Conservation (phyloP, 352 stramenopile genomes). For the Pythium graminicola region DNA sequence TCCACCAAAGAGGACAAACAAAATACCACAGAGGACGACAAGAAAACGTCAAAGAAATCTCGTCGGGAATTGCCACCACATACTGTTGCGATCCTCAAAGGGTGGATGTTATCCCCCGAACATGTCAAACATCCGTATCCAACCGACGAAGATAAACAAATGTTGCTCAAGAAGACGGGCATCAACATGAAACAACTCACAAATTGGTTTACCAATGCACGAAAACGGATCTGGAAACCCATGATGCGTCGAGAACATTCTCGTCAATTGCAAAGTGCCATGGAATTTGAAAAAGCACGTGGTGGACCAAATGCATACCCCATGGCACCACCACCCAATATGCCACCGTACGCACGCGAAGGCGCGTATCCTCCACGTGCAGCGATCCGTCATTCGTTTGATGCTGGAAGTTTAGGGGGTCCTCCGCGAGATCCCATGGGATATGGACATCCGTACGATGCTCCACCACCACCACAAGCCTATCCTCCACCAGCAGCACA, state of each 20-base stretch:
- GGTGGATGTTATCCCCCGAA: slow-evolving; percentile 85
- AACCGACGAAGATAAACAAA: slow-evolving; percentile 88
- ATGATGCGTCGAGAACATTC: slow-evolving; percentile 85
- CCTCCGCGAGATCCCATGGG: slow-evolving; percentile 10
- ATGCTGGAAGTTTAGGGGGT: slow-evolving; percentile 47
- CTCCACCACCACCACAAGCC: background rate
- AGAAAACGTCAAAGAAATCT: slow-evolving; percentile 65
- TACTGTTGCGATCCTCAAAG: slow-evolving; percentile 80
- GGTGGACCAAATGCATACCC: slow-evolving; percentile 24
- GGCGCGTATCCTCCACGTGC: slow-evolving; percentile 36
- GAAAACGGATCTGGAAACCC: slow-evolving; percentile 87
- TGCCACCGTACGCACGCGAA: slow-evolving; percentile 24
- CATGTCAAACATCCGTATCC: slow-evolving; percentile 88
- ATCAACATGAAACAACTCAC: slow-evolving; percentile 91
- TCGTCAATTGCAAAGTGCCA: slow-evolving; percentile 60
- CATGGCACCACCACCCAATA: slow-evolving; percentile 18
- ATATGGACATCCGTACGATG: slow-evolving; percentile 18
- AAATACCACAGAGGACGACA: slow-evolving; percentile 30
- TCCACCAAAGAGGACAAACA: slow-evolving; percentile 14
- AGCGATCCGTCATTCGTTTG: slow-evolving; percentile 57
- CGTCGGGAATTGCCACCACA: slow-evolving; percentile 74
- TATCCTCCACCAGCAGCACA: slow-evolving; percentile 24
- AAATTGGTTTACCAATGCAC: slow-evolving; percentile 87
- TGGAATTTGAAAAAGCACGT: slow-evolving; percentile 63
- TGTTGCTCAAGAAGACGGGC: slow-evolving; percentile 83